These are phyloP conservation scores for Glomus cerebriforme DNA, from an alignment of 192 early-diverging fungal genomes.

Conservation along the genomic window DNA sequence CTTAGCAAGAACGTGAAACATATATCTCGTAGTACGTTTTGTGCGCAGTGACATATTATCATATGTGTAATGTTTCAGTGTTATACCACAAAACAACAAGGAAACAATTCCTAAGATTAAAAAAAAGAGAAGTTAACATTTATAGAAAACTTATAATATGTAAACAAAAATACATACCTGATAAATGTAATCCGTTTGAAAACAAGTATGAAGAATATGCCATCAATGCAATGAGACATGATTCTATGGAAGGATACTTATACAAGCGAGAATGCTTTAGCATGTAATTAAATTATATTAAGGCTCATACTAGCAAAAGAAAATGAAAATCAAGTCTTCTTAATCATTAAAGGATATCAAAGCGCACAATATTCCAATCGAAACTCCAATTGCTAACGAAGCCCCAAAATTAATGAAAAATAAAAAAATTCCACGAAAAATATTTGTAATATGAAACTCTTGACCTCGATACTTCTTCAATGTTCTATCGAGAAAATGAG, in stretches of 20 bases:
- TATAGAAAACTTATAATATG: background rate
- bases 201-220: slow-evolving; percentile 94
- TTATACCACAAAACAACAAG: slow-evolving; percentile 90
- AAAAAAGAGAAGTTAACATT: background rate
- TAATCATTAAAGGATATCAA: slow-evolving; percentile 54
- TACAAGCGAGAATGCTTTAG: slow-evolving; percentile 87
- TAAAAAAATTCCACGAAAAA: slow-evolving; percentile 61
- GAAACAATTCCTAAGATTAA: slow-evolving; percentile 73
- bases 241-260: slow-evolving; percentile 82
- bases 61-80: slow-evolving; percentile 92
- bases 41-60: slow-evolving; percentile 80
- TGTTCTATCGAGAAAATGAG: slow-evolving; percentile 49
- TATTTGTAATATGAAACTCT: slow-evolving; percentile 65
- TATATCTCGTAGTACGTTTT: slow-evolving; percentile 81
- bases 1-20: slow-evolving; percentile 92
- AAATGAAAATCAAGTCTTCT: background rate
- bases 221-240: slow-evolving; percentile 81
- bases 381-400: slow-evolving; percentile 81
- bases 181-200: slow-evolving; percentile 63
- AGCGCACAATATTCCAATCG: slow-evolving; percentile 74
- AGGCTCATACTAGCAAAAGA: background rate
- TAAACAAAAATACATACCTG: slow-evolving; percentile 19
- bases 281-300: slow-evolving; percentile 26
- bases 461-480: slow-evolving; percentile 75
- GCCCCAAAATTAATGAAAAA: slow-evolving; percentile 86